Conservation (phyloP, 805 yeast species). For the Wickerhamomyces hampshirensis region DNA sequence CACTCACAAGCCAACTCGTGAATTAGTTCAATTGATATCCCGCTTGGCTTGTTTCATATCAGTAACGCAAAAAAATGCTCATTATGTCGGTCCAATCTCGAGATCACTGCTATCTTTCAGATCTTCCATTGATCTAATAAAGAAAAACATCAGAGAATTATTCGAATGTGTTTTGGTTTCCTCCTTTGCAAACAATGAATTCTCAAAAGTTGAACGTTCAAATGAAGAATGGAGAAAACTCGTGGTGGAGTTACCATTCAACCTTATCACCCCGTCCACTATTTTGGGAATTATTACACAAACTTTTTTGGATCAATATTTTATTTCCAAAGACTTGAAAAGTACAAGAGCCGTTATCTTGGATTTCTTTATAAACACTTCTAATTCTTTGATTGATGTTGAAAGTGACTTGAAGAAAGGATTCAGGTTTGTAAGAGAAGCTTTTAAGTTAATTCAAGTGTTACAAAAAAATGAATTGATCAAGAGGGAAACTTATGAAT, state of each 20-base stretch:
- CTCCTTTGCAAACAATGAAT: slow-evolving; percentile 51
- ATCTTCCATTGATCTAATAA: slow-evolving; percentile 53
- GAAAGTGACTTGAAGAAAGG: slow-evolving; percentile 8
- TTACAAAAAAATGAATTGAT: slow-evolving; percentile 4
- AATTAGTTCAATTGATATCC: slow-evolving; percentile 37
- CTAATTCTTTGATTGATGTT: slow-evolving; percentile 3
- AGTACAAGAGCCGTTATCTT: slow-evolving; percentile 1
- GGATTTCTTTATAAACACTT: slow-evolving; percentile 3
- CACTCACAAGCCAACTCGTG: slow-evolving; percentile 24
- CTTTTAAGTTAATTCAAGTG: slow-evolving; percentile 7
- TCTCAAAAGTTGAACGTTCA: slow-evolving; percentile 43
- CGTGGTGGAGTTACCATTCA: slow-evolving; percentile 58
- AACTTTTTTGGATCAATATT: slow-evolving; percentile 26
- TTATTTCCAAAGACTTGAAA: neutral
- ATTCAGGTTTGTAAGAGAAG: slow-evolving; percentile 8
- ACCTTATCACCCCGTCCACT: slow-evolving; percentile 50
- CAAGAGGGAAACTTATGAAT: slow-evolving; percentile 2
- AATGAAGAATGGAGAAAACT: slow-evolving; percentile 56
- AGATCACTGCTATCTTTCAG: slow-evolving; percentile 62
- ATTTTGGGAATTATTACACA: slow-evolving; percentile 58
- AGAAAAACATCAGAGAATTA: slow-evolving; percentile 46
- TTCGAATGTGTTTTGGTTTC: slow-evolving; percentile 48
- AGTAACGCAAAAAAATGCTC: slow-evolving; percentile 45
- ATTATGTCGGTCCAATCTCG: slow-evolving; percentile 68
- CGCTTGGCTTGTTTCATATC: slow-evolving; percentile 43